Evolutionary conservation across 768 basidiomycete genomes (phyloP).

Genomic region (Phlegmacium glaucopus): DNA sequence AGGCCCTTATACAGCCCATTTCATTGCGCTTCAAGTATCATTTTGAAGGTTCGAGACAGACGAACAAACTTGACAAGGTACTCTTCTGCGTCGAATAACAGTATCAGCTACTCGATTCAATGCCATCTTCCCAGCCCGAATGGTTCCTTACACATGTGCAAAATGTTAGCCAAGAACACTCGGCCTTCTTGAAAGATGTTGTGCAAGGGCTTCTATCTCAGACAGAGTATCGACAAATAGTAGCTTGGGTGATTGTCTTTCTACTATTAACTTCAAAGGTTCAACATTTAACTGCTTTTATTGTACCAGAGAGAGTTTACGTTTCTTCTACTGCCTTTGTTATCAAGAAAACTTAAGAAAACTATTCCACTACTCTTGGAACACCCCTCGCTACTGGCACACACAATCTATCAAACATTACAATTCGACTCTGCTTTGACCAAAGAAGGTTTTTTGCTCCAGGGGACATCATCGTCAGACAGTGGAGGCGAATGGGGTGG

Average conservation of each 20-base stretch:
- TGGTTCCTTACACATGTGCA: constrained; percentile 95
- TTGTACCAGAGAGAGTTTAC: constrained; percentile 74
- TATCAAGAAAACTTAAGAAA: constrained; percentile 70
- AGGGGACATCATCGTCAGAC: constrained; percentile 43
- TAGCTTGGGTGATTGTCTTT: constrained; percentile 64
- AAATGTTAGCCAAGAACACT: constrained; percentile 84
- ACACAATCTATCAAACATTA: constrained; percentile 92
- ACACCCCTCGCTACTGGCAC: constrained; percentile 84
- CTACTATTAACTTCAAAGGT: neutral
- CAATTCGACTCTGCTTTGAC: constrained; percentile 78
- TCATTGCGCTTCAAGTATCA: constrained; percentile 91
- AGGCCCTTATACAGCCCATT: constrained; percentile 81
- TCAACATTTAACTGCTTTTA: constrained; percentile 3
- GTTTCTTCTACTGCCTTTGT: constrained; percentile 69
- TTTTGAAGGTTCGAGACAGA: constrained; percentile 82
- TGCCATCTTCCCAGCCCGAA: constrained; percentile 63
- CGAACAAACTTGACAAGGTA: constrained; percentile 93
- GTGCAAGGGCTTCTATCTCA: constrained; percentile 67
- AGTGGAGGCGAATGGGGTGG: constrained; percentile 59
- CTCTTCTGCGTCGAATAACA: too few relatives aligned
- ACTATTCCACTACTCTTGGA: constrained; percentile 72
- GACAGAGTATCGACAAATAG: constrained; percentile 60
- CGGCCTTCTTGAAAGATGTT: constrained; percentile 70
- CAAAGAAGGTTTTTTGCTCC: constrained; percentile 69
- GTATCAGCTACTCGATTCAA: neutral